phyloP scores from a whole-genome alignment of 148 eudicot genomes.

The Fallopia convolvulus region DNA sequence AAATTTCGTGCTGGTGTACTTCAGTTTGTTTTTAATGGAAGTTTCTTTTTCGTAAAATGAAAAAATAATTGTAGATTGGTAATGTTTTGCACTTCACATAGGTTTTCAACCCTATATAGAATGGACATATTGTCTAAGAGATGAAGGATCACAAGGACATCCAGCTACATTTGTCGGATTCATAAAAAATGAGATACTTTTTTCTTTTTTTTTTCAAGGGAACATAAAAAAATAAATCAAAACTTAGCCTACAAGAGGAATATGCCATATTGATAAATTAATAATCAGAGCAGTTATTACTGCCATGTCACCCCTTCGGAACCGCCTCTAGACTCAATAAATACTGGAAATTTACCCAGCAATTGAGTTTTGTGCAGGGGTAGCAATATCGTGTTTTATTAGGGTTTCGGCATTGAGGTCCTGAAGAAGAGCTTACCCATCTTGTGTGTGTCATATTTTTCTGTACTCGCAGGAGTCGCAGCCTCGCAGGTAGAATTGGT shows the following conservation, averaged over 20 bases:
- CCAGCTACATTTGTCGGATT: background rate
- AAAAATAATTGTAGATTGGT: too few relatives aligned
- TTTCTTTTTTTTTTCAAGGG: background rate
- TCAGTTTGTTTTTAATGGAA: background rate
- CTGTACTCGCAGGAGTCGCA: background rate
- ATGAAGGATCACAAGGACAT: background rate
- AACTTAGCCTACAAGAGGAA: background rate
- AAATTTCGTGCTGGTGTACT: background rate
- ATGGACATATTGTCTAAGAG: background rate
- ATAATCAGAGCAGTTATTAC: background rate
- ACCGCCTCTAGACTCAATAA: background rate
- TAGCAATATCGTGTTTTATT: background rate
- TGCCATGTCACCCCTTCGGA: background rate
- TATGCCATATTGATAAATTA: background rate
- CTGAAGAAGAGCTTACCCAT: background rate
- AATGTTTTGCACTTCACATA: too few relatives aligned
- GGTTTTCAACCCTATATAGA: background rate
- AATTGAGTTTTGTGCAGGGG: background rate
- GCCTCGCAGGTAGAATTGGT: background rate
- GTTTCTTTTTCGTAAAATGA: background rate
- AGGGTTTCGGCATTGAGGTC: background rate
- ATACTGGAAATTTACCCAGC: background rate
- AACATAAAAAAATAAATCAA: background rate
- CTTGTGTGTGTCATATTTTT: background rate
- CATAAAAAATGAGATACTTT: background rate